A percentile compares a stretch with the other conserved stretches of the same genome.
phyloP scores from a whole-genome alignment of 2,329 filamentous ascomycete species.

The Helicocarpus griseus region DNA sequence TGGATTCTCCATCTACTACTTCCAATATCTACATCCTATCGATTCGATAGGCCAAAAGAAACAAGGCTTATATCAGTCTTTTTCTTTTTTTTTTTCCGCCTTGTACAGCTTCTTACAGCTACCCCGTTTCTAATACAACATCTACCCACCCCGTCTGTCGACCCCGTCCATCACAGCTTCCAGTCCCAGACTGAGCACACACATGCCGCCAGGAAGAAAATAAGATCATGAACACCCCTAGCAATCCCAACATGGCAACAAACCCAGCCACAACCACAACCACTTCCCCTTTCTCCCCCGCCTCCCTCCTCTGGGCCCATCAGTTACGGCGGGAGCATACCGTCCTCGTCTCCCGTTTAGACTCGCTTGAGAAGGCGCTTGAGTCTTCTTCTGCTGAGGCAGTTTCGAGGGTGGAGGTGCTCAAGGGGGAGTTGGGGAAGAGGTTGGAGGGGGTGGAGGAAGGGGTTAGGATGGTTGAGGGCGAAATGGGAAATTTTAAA shows the following conservation, averaged over 20 bases:
- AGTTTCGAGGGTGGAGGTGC: not conserved
- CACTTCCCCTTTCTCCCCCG: conserved; percentile 5
- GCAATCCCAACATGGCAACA: conserved; percentile 5
- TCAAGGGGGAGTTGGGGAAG: not conserved
- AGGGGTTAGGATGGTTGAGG: not conserved
- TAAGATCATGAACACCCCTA: not conserved
- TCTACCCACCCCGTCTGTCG: too few relatives aligned
- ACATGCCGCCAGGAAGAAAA: not conserved
- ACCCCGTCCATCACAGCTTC: too few relatives aligned
- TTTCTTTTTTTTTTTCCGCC: too few relatives aligned
- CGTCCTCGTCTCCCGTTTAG: conserved; percentile 20
- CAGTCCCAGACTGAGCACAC: too few relatives aligned
- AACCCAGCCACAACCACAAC: conserved; percentile 5
- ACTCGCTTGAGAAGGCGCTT: conserved; percentile 11
- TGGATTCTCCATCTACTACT: too few relatives aligned
- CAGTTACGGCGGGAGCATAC: conserved; percentile 30
- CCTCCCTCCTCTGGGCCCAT: conserved; percentile 29
- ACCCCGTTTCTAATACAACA: too few relatives aligned
- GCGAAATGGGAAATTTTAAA: conserved; percentile 1
- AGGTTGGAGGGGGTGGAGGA: conserved; percentile 1
- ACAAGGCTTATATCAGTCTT: too few relatives aligned
- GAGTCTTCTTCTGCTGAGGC: not conserved
- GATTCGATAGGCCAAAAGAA: too few relatives aligned
- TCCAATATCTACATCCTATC: too few relatives aligned
- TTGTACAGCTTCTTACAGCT: too few relatives aligned